phyloP scores from a whole-genome alignment of 495 filamentous ascomycete species.

The Talaromyces wortmannii region DNA sequence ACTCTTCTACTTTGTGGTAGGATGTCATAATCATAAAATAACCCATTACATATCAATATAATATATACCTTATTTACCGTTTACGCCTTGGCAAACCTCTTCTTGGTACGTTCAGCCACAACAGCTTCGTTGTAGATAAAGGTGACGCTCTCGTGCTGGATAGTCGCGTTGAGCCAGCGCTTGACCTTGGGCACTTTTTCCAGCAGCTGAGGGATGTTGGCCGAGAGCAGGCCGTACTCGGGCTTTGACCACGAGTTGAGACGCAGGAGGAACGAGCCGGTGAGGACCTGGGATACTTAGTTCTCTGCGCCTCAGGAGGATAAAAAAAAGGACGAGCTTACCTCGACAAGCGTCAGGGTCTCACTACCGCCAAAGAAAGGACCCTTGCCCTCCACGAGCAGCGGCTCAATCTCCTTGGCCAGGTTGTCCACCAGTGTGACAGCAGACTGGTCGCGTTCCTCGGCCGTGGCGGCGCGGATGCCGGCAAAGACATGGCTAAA shows the following conservation, averaged over 20 bases:
- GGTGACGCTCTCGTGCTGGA: conserved; percentile 58
- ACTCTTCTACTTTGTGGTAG: no score
- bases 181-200: conserved; percentile 56
- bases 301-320: not conserved
- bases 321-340: conserved; percentile 24
- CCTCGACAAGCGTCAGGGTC: conserved; percentile 72
- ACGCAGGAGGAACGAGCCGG: conserved; percentile 62
- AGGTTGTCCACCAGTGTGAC: conserved; percentile 40
- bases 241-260: conserved; percentile 43
- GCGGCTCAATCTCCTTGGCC: conserved; percentile 69
- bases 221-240: conserved; percentile 42
- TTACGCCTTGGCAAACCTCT: conserved; percentile 10
- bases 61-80: not conserved
- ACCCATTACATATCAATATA: not conserved
- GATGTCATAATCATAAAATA: not conserved
- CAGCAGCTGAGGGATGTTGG: conserved; percentile 37
- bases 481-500: conserved; percentile 35
- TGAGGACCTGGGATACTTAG: conserved; percentile 42
- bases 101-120: conserved; percentile 12
- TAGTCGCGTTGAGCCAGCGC: conserved; percentile 59
- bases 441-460: conserved; percentile 27
- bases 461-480: conserved; percentile 24
- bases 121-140: conserved; percentile 52
- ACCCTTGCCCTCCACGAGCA: conserved; percentile 49
- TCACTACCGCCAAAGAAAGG: conserved; percentile 81